Base-by-base conservation (phyloP, 2,329 filamentous ascomycete genomes). In the Monilinia fructigena region DNA sequence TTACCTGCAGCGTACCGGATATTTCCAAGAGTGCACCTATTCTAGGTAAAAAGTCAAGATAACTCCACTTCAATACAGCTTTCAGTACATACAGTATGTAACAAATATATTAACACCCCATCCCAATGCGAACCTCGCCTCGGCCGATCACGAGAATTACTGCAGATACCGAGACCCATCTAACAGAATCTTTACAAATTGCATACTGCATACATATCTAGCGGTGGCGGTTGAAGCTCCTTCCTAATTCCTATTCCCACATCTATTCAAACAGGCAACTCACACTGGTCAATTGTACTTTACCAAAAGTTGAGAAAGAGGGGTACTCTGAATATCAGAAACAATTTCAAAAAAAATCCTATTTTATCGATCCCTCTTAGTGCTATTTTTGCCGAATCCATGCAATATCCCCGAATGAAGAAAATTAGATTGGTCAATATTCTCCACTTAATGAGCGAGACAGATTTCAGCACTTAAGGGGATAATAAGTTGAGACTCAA, bases 161-260 rank as follows among this genome's bases (percentile, higher is more conserved):
- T 60, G 45, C 56, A 60, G 45, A 38, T 60, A 48, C 56, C 28
- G 31, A 60, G 56, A 60, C 56, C 56, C 45, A 60, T 50, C 8
- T 20, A 42, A 47, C 28, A 50, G 47, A 50, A 50, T 50, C 28
- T 60, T 60, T 38, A 50, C 28, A 50, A 50, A 16, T 31, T 60
- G 28, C 58, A 59, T 60, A n/a, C 56, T 16, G 12, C 56, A 47
- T 59, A 35, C 26, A 48, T 60, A 23, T 38, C 58, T 60, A 50
- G 58, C 35, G 58, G 45, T 50, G 58, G 58, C 58, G 58, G 58
- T 60, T 60, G 58, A 50, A 50, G 58, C 31, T 60, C 31, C 31
- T 38, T 38, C 31, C 20, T n/a, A 11, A 50, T 48, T 48, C 28
- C 42, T 20, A 47, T 59, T 45, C 26, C 40, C 42, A 16, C 45